Base-by-base conservation (phyloP, 768 basidiomycete species). In the Cytidiella melzeri region DNA sequence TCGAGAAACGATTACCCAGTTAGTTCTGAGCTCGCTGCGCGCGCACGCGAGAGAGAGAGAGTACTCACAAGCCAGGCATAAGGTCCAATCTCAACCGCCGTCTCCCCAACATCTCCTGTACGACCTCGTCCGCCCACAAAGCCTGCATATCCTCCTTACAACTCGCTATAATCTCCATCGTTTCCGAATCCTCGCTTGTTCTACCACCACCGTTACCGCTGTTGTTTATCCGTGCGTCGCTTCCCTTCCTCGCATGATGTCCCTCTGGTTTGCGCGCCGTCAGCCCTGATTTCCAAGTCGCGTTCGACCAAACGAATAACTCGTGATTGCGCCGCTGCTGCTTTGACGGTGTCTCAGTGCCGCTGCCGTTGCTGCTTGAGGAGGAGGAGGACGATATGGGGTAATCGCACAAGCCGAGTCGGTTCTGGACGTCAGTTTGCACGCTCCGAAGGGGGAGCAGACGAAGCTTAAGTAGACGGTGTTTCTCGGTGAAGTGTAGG, bases 61-160 rank as follows among this genome's bases (percentile, higher is more conserved):
- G 6, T 10, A 74, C 83, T 67, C 63, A 87, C 85, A 89, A 90
- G 45, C 88, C 83, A 30, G 88, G 77, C 15, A 75, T 69, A 51
- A 87, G 79, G 62, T 91, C 86, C 54, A 90, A 63, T 57, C 77
- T 69, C 4, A 72, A 60, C 58, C 77, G 82, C 39, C 61, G 53
- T 3, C 50, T 50, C 24, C 75, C 70, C 50, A 89, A 63, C 66
- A 83, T 75, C 60, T 85, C 79, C 54, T 74, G 76, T 5, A 88
- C 75, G 4, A 74, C 68, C 18, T 74, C 55, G 58, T 91, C 86
- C 45, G 77, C 74, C 86, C 86, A 87, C 6, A 89, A 66, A 15
- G 67, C 68, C 52, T 77, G 78, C 60, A 89, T 86, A 55, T 85
- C 83, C 5, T 84, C 79, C 38, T 72, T 70, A 61, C 79, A 84